Conservation (phyloP, 805 yeast genomes). For the Cyberlindnera bimundalis region DNA sequence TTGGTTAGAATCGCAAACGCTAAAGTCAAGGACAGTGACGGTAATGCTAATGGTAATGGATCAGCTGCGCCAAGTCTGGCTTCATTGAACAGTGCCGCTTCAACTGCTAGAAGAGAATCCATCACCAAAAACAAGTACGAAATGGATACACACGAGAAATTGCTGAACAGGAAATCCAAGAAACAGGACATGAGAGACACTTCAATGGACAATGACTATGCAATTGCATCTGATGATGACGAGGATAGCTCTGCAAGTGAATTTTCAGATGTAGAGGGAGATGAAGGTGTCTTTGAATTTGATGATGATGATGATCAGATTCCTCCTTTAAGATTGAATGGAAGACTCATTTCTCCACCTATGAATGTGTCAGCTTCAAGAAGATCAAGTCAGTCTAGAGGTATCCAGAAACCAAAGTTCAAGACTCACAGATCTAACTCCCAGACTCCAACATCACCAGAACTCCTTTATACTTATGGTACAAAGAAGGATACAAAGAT, state of each 20-base stretch:
- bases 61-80: not conserved
- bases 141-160: constrained; percentile 25
- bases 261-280: constrained; percentile 32
- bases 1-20: constrained; percentile 36
- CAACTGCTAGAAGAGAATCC: constrained; percentile 29
- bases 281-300: constrained; percentile 27
- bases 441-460: constrained; percentile 34
- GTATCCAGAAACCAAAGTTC: constrained; percentile 25
- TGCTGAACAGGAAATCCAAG: constrained; percentile 12
- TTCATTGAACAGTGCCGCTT: constrained; percentile 7
- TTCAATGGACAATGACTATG: constrained; percentile 29
- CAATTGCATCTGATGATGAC: constrained; percentile 30
- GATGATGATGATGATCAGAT: constrained; percentile 38
- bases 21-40: constrained; percentile 41
- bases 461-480: constrained; percentile 19
- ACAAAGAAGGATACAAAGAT: constrained; percentile 14
- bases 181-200: constrained; percentile 12
- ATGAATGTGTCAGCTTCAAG: constrained; percentile 14
- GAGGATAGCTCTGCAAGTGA: constrained; percentile 29
- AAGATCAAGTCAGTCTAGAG: constrained; percentile 18
- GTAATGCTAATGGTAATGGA: not conserved
- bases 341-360: constrained; percentile 25
- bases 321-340: constrained; percentile 26
- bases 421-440: constrained; percentile 33
- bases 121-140: constrained; percentile 29